Conservation (phyloP, 2,329 filamentous ascomycete species). For the Fonsecaea erecta region DNA sequence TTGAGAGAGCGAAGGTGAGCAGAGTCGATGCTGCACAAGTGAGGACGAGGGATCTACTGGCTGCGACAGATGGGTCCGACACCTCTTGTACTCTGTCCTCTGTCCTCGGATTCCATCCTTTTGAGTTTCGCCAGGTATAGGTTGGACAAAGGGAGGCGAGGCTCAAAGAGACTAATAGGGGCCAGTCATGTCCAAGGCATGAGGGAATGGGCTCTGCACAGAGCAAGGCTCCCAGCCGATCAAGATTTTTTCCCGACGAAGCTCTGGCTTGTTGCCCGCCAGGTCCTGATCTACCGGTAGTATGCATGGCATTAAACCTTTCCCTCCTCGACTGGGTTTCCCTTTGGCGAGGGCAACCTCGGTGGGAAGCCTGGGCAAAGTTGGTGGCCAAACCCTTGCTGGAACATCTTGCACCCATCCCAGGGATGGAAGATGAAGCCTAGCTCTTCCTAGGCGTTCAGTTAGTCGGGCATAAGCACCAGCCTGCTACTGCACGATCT, state of each 20-base stretch:
- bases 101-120: conserved; percentile 5
- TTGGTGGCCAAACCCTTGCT: neutral
- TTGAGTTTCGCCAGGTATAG: neutral
- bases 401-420: neutral
- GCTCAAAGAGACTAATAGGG: conserved; percentile 1
- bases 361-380: neutral
- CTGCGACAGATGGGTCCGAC: neutral
- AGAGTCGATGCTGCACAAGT: neutral
- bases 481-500: neutral
- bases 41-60: neutral
- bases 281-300: neutral
- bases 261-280: neutral
- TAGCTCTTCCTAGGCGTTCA: neutral
- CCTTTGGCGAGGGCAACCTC: neutral
- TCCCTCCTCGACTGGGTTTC: neutral
- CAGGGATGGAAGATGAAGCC: neutral
- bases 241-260: neutral
- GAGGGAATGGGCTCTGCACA: neutral
- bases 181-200: conserved; percentile 2
- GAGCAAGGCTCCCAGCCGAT: neutral
- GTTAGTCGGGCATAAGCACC: neutral
- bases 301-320: neutral
- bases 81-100: conserved; percentile 1
- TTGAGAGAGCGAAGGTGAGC: neutral
- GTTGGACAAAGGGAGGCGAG: conserved; percentile 1